Evolutionary conservation across 2,329 filamentous ascomycete species (phyloP).

Genomic region (Juglanconis juglandina): DNA sequence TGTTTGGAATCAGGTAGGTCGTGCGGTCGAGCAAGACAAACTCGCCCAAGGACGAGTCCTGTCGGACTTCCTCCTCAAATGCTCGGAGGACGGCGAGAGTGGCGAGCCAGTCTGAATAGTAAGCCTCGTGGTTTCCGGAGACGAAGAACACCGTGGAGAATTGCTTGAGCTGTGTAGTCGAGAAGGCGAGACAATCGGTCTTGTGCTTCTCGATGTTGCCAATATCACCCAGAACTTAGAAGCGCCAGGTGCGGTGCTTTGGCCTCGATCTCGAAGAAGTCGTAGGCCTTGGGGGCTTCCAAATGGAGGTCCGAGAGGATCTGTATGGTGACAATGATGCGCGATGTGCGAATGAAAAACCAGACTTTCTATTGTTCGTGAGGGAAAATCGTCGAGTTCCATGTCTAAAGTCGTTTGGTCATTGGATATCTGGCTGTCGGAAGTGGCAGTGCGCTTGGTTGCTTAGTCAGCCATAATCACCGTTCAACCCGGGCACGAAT

Average conservation of each 20-base stretch:
- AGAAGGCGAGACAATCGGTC: slow-evolving; percentile 42
- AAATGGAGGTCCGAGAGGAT: slow-evolving; percentile 59
- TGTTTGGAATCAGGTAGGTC: slow-evolving; percentile 23
- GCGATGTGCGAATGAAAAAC: background rate
- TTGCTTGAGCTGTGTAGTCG: slow-evolving; percentile 42
- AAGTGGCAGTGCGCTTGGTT: too few species aligned
- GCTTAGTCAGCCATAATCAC: too few species aligned
- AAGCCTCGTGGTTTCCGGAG: slow-evolving; percentile 56
- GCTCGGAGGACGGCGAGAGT: slow-evolving; percentile 26
- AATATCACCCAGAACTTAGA: slow-evolving; percentile 55
- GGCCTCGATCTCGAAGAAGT: slow-evolving; percentile 44
- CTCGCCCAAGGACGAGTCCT: slow-evolving; percentile 29
- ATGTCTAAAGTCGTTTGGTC: too few species aligned
- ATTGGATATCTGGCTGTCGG: too few species aligned
- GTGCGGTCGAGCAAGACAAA: slow-evolving; percentile 38
- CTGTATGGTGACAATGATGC: slow-evolving; percentile 29
- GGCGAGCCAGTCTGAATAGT: slow-evolving; percentile 36
- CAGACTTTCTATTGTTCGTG: too few species aligned
- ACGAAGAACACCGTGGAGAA: slow-evolving; percentile 52
- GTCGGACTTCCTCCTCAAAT: slow-evolving; percentile 29
- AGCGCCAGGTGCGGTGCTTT: slow-evolving; percentile 50
- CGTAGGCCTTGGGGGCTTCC: slow-evolving; percentile 47
- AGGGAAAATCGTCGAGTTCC: too few species aligned
- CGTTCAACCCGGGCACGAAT: too few species aligned
- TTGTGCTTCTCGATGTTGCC: slow-evolving; percentile 40